Base-by-base conservation (phyloP, 129 eudicot genomes). In the Chrysanthemum seticuspe region DNA sequence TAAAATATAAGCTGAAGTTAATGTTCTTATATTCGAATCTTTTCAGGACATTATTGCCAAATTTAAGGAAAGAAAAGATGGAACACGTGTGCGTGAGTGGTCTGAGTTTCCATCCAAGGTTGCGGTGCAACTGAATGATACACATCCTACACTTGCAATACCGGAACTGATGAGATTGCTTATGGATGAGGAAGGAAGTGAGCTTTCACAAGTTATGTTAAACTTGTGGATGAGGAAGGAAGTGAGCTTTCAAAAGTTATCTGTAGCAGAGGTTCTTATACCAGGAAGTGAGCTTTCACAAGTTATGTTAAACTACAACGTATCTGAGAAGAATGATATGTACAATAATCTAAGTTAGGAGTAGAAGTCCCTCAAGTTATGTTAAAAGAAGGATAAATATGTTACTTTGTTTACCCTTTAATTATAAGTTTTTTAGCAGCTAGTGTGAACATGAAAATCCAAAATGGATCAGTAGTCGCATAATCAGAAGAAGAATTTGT, bases 141-240 rank as follows among this genome's bases (percentile, higher is more conserved):
- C 25, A 23, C 25, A 23, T 23, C 25, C 25, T 23, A 23, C 25
- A 23, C 25, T 23, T 23, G 25, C 97, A 62, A 95, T 95, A 81
- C 97, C 97, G 1, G 97, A 19, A 19, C 23, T 88, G 88, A 19
- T 19, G 99, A 86, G 99, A 68, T 84, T 95, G 83, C 75, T 95
- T 49, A 90, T 90, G 99, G 99, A 95, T 82, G 94, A 88, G 53
- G 99, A 95, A 88, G 91, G 91, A 62, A n/a, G n/a, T n/a, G n/a
- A n/a, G n/a, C n/a, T 84, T 95, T n/a, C n/a, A n/a, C n/a, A n/a
- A n/a, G n/a, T n/a, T n/a, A n/a, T n/a, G n/a, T n/a, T n/a, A n/a
- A n/a, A n/a, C n/a, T n/a, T 21, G 0, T 0, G 21, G 21, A 21
- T 21, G 21, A 1, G 21, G 1, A 0, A 1, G 1, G 1, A 1